These are phyloP conservation scores for Aspergillus vadensis DNA, from an alignment of 2,329 filamentous ascomycete species.

Conservation along the genomic window DNA sequence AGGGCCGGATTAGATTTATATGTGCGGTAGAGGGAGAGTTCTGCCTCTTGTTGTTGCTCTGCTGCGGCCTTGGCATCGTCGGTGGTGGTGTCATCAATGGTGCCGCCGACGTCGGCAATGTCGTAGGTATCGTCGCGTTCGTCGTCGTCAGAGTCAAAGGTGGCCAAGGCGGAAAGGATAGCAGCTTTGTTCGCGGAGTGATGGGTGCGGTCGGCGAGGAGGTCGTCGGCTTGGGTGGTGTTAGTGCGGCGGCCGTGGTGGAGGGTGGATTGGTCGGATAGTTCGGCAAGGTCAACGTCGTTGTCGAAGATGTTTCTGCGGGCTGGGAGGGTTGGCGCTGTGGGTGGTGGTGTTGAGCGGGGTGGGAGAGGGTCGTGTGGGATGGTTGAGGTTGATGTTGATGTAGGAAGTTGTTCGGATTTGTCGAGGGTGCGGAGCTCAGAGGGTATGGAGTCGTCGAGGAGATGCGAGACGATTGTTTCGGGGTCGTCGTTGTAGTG, in stretches of 20 bases:
- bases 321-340: conserved; percentile 32
- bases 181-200: conserved; percentile 75
- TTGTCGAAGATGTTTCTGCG: conserved; percentile 77
- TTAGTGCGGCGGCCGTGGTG: conserved; percentile 78
- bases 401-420: conserved; percentile 53
- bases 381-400: conserved; percentile 45
- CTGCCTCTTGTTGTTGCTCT: conserved; percentile 49
- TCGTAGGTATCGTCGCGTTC: conserved; percentile 98
- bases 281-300: conserved; percentile 71
- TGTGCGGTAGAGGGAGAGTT: conserved; percentile 72
- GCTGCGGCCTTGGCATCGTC: conserved; percentile 47
- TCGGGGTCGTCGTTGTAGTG: conserved; percentile 78
- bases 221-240: conserved; percentile 67
- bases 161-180: conserved; percentile 82
- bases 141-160: conserved; percentile 92
- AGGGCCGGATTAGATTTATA: conserved; percentile 66
- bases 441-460: conserved; percentile 73
- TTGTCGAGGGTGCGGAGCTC: conserved; percentile 67
- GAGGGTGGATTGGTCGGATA: conserved; percentile 59
- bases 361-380: conserved; percentile 57
- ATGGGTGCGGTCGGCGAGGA: conserved; percentile 65
- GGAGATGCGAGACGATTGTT: conserved; percentile 75
- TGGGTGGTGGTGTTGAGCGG: conserved; percentile 31
- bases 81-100: conserved; percentile 73
- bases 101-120: conserved; percentile 84